These are phyloP conservation scores for Termitomyces sp. DNA, from an alignment of 768 basidiomycete species.

Conservation along the genomic window DNA sequence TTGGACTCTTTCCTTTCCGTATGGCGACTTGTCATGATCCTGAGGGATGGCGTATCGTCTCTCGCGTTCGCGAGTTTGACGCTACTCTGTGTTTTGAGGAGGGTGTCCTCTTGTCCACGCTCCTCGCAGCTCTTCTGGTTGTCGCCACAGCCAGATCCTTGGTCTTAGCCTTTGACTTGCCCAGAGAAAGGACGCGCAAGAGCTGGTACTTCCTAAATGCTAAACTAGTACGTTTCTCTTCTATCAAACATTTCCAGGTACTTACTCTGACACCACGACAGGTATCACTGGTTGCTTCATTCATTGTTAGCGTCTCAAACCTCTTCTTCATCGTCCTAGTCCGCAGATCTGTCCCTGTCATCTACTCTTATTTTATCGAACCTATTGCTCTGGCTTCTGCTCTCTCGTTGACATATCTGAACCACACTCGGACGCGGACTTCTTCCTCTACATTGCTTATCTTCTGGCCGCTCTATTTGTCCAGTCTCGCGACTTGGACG, in stretches of 20 bases:
- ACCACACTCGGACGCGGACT: slow-evolving; percentile 65
- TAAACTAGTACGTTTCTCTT: slow-evolving; percentile 60
- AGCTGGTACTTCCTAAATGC: slow-evolving; percentile 48
- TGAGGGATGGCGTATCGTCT: slow-evolving; percentile 68
- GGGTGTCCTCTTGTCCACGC: slow-evolving; percentile 53
- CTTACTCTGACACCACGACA: slow-evolving; percentile 22
- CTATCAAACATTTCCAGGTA: neutral
- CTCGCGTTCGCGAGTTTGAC: slow-evolving; percentile 63
- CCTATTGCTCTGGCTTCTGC: slow-evolving; percentile 47
- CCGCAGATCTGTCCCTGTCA: slow-evolving; percentile 36
- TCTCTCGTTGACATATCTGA: slow-evolving; percentile 53
- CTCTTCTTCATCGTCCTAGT: slow-evolving; percentile 33
- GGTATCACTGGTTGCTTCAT: slow-evolving; percentile 45
- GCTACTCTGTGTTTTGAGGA: slow-evolving; percentile 81
- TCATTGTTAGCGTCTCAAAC: slow-evolving; percentile 40
- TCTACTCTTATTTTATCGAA: slow-evolving; percentile 55
- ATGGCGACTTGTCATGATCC: slow-evolving; percentile 48
- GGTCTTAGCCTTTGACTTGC: slow-evolving; percentile 19
- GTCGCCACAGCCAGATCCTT: slow-evolving; percentile 34
- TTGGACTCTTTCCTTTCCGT: neutral
- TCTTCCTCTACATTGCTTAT: slow-evolving; percentile 73
- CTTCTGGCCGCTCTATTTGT: slow-evolving; percentile 75
- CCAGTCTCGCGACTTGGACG: slow-evolving; percentile 48
- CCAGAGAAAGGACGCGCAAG: slow-evolving; percentile 33
- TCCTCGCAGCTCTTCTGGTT: slow-evolving; percentile 45